Conservation (phyloP, 176 grass and related monocot genomes). For the Eragrostis nindensis region DNA sequence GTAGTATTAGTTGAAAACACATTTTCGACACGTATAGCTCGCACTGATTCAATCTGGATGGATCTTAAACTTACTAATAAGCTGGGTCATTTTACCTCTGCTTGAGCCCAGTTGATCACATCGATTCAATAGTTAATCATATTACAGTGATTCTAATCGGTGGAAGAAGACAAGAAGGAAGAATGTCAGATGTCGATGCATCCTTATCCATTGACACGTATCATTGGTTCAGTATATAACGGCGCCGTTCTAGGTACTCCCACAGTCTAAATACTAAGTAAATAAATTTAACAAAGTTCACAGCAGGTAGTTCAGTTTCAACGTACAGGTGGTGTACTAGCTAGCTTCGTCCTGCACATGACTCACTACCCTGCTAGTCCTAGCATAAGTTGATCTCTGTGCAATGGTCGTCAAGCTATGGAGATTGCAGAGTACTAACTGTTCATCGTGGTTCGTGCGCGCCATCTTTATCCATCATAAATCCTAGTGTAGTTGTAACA, state of each 20-base stretch:
- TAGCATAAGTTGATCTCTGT: constrained; percentile 19
- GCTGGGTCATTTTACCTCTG: background rate
- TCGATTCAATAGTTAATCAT: constrained; percentile 3
- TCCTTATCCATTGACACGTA: constrained; percentile 37
- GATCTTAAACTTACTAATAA: background rate
- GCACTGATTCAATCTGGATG: background rate
- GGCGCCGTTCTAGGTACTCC: constrained; percentile 2
- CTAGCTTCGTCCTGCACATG: constrained; percentile 11
- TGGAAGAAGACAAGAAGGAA: constrained; percentile 39
- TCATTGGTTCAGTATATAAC: constrained; percentile 16
- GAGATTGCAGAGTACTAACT: constrained; percentile 36
- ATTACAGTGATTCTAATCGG: background rate
- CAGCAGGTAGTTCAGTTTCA: constrained; percentile 38
- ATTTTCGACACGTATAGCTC: background rate
- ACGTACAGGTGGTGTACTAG: constrained; percentile 28
- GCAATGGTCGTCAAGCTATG: constrained; percentile 2
- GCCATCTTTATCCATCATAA: constrained; percentile 3
- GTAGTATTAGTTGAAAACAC: too few relatives aligned
- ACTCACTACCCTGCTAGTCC: constrained; percentile 11
- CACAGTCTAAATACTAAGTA: constrained; percentile 16
- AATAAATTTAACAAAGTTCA: constrained; percentile 36
- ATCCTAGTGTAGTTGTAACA: background rate
- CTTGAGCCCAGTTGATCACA: background rate
- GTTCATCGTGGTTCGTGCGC: constrained; percentile 18
- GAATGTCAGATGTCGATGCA: background rate